Evolutionary conservation across 805 yeast genomes (phyloP).

Genomic region (Candida peoriensis): DNA sequence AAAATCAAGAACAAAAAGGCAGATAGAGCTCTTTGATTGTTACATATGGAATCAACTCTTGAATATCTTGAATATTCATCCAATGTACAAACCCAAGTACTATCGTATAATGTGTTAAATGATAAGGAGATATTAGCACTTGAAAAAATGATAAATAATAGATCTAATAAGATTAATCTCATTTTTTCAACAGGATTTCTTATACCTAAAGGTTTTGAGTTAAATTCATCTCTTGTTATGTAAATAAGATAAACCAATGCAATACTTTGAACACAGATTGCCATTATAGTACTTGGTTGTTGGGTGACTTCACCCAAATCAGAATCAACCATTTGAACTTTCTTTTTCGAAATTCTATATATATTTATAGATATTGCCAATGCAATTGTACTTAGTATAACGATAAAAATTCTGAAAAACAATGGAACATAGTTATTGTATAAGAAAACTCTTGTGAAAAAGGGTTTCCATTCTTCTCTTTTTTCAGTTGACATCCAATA

Average conservation of each 20-base stretch:
- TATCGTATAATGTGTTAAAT: slow-evolving; percentile 76
- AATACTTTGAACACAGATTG: slow-evolving; percentile 74
- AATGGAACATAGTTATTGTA: slow-evolving; percentile 81
- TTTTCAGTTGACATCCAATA: slow-evolving; percentile 66
- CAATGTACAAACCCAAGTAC: slow-evolving; percentile 68
- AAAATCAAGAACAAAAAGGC: slow-evolving; percentile 73
- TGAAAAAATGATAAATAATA: slow-evolving; percentile 81
- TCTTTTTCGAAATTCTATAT: slow-evolving; percentile 33
- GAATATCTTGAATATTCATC: slow-evolving; percentile 23
- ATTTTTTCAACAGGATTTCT: slow-evolving; percentile 82
- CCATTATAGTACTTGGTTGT: slow-evolving; percentile 91
- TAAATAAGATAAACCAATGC: slow-evolving; percentile 75
- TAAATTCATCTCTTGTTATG: slow-evolving; percentile 86
- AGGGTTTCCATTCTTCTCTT: slow-evolving; percentile 59
- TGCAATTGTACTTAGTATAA: slow-evolving; percentile 58
- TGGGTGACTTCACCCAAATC: slow-evolving; percentile 42
- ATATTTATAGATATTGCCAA: slow-evolving; percentile 68
- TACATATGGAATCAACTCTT: slow-evolving; percentile 53
- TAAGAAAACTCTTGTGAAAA: slow-evolving; percentile 52
- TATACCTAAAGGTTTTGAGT: slow-evolving; percentile 87
- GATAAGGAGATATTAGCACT: slow-evolving; percentile 85
- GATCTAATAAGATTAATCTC: slow-evolving; percentile 73
- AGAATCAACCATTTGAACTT: slow-evolving; percentile 9
- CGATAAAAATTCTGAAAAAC: slow-evolving; percentile 56
- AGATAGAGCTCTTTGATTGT: slow-evolving; percentile 72